phyloP scores from a whole-genome alignment of 768 basidiomycete species.

The Termitomyces sp. region DNA sequence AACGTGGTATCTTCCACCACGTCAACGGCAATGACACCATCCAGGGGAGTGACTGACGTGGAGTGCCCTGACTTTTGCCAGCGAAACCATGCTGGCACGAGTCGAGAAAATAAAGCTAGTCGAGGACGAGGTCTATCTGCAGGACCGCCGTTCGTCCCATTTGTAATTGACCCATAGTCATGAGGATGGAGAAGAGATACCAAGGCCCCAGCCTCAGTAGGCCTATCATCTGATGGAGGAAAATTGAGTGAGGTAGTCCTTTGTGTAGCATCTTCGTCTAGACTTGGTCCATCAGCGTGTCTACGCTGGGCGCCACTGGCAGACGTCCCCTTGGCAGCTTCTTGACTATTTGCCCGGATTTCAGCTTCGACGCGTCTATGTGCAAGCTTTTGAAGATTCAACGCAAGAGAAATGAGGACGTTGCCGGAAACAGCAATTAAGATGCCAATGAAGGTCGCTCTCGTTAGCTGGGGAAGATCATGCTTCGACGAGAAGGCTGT shows the following conservation, averaged over 20 bases:
- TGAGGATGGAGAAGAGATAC: slow-evolving; percentile 12
- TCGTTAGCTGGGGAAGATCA: slow-evolving; percentile 50
- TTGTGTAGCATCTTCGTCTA: slow-evolving; percentile 19
- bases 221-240: background rate
- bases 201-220: slow-evolving; percentile 6
- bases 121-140: background rate
- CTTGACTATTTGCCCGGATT: slow-evolving; percentile 14
- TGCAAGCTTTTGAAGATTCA: slow-evolving; percentile 91
- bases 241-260: background rate
- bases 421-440: slow-evolving; percentile 80
- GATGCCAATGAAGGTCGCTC: slow-evolving; percentile 68
- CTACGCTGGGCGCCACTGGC: background rate
- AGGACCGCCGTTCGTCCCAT: background rate
- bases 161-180: slow-evolving; percentile 11
- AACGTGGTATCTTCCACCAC: slow-evolving; percentile 32
- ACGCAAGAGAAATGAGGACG: slow-evolving; percentile 81
- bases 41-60: slow-evolving; percentile 1
- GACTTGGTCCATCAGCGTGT: slow-evolving; percentile 11
- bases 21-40: slow-evolving; percentile 31
- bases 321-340: background rate
- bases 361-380: slow-evolving; percentile 61
- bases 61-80: slow-evolving; percentile 12
- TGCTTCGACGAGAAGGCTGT: slow-evolving; percentile 18
- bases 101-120: slow-evolving; percentile 24
- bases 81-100: slow-evolving; percentile 28